phyloP scores from a whole-genome alignment of 2,329 filamentous ascomycete genomes.

The Ascochyta clinopodiicola region DNA sequence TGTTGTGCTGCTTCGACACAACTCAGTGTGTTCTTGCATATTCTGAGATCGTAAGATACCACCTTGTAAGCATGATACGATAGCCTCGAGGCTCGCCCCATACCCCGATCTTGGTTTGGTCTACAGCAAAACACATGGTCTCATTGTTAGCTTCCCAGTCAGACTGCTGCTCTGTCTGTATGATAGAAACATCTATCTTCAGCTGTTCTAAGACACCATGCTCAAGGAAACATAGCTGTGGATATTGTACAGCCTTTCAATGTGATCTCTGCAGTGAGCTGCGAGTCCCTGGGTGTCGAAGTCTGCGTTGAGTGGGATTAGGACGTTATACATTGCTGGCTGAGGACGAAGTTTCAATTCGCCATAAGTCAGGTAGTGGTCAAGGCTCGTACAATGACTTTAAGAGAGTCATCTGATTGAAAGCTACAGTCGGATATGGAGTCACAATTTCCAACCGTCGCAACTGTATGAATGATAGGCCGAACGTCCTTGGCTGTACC shows the following conservation, averaged over 20 bases:
- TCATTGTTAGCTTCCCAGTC: slow-evolving; percentile 57
- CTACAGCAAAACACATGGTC: slow-evolving; percentile 59
- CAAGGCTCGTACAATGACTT: slow-evolving; percentile 42
- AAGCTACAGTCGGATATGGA: slow-evolving; percentile 43
- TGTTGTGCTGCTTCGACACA: slow-evolving; percentile 53
- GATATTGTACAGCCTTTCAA: slow-evolving; percentile 31
- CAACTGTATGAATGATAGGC: slow-evolving; percentile 49
- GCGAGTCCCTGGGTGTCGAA: slow-evolving; percentile 45
- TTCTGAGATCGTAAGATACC: slow-evolving; percentile 42
- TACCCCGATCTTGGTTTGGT: slow-evolving; percentile 56
- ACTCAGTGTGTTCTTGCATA: slow-evolving; percentile 50
- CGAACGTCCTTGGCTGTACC: slow-evolving; percentile 39
- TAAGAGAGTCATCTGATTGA: slow-evolving; percentile 44
- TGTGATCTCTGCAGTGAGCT: slow-evolving; percentile 46
- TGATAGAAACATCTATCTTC: slow-evolving; percentile 38
- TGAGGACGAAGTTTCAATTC: slow-evolving; percentile 51
- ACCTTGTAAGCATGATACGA: slow-evolving; percentile 48
- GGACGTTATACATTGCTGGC: slow-evolving; percentile 48
- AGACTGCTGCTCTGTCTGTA: slow-evolving; percentile 54
- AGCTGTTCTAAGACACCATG: slow-evolving; percentile 41
- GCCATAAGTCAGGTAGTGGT: slow-evolving; percentile 41
- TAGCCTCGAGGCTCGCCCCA: slow-evolving; percentile 62
- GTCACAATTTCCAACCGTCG: slow-evolving; percentile 56
- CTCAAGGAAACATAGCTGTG: slow-evolving; percentile 44
- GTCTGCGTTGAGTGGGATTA: slow-evolving; percentile 52